Evolutionary conservation across 108 stramenopile species (phyloP).

Genomic region (Cyclotella distinguenda): DNA sequence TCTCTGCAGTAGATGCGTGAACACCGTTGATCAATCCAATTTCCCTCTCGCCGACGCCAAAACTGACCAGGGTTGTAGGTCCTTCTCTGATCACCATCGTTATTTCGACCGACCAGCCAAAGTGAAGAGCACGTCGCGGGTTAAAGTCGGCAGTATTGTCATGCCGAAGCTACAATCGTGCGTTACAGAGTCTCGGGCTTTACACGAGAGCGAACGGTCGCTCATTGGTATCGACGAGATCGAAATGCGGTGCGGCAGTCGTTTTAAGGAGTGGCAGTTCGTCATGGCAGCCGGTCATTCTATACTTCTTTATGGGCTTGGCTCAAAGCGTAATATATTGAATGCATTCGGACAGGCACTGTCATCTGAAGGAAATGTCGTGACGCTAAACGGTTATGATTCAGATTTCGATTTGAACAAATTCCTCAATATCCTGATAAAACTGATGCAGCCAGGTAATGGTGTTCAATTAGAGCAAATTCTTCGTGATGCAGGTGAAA

Average conservation of each 20-base stretch:
- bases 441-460: background rate
- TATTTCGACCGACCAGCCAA: too few species aligned
- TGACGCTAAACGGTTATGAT: conserved; percentile 46
- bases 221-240: conserved; percentile 4
- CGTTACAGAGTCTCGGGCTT: conserved; percentile 15
- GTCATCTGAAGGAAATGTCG: conserved; percentile 41
- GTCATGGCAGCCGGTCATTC: conserved; percentile 64
- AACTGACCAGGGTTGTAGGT: too few species aligned
- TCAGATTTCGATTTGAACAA: conserved; percentile 43
- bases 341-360: conserved; percentile 56
- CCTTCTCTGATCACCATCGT: too few species aligned
- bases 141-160: too few species aligned
- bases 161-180: conserved; percentile 18
- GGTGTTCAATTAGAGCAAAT: conserved; percentile 15
- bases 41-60: too few species aligned
- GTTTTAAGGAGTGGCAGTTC: conserved; percentile 65
- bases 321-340: conserved; percentile 62
- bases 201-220: conserved; percentile 10
- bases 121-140: too few species aligned
- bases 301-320: conserved; percentile 71
- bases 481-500: conserved; percentile 44
- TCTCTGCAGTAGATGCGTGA: background rate
- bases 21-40: background rate
- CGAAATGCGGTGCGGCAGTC: conserved; percentile 13
- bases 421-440: conserved; percentile 46